Evolutionary conservation across 768 basidiomycete species (phyloP).

Genomic region (Butyriboletus loyo): DNA sequence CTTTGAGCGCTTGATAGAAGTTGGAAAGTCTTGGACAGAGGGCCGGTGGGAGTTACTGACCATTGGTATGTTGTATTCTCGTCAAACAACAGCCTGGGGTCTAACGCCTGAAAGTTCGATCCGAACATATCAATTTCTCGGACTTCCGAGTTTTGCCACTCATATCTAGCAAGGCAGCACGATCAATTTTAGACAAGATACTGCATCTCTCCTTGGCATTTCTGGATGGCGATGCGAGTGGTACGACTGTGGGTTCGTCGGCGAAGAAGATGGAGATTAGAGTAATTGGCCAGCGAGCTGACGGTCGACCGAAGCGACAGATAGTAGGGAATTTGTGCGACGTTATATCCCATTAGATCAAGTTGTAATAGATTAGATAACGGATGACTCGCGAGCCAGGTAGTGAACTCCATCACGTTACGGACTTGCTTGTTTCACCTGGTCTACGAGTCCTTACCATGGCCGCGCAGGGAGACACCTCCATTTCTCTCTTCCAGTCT

Average conservation of each 20-base stretch:
- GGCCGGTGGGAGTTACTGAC: constrained; percentile 44
- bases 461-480: constrained; percentile 13
- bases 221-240: constrained; percentile 15
- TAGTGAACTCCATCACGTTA: neutral
- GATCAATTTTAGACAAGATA: constrained; percentile 22
- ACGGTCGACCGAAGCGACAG: constrained; percentile 24
- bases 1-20: constrained; percentile 53
- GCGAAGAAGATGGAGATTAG: constrained; percentile 22
- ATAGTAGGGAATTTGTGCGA: constrained; percentile 21
- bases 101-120: constrained; percentile 17
- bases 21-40: constrained; percentile 56
- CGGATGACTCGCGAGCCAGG: constrained; percentile 3
- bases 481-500: constrained; percentile 56
- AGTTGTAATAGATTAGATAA: constrained; percentile 25
- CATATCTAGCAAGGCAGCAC: constrained; percentile 17
- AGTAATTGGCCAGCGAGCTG: constrained; percentile 20
- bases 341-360: constrained; percentile 25
- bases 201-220: constrained; percentile 20
- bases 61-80: constrained; percentile 37
- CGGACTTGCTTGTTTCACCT: neutral
- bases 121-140: constrained; percentile 28
- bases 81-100: neutral
- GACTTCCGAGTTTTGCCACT: constrained; percentile 27
- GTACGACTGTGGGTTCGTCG: neutral
- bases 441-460: constrained; percentile 8